Percentiles rank a stretch among this genome's conserved stretches.
These are phyloP conservation scores for Trypanosoma melophagium DNA, from an alignment of 208 protist species.

Conservation along the genomic window DNA sequence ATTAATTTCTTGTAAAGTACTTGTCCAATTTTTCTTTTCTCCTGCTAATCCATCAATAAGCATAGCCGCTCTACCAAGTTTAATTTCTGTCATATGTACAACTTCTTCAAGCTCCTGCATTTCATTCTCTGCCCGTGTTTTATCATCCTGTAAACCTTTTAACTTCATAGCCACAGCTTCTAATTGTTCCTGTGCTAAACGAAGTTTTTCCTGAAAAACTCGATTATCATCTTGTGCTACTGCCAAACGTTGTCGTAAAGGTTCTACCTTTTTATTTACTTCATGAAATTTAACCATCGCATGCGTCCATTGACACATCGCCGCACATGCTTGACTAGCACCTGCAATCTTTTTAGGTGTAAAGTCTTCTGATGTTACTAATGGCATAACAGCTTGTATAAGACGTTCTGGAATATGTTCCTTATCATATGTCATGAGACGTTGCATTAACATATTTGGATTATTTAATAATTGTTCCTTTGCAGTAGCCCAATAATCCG, in stretches of 20 bases:
- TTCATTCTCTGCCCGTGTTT: constrained; percentile 89
- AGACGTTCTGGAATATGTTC: constrained; percentile 95
- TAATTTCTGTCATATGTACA: constrained; percentile 93
- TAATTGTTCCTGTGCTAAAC: constrained; percentile 87
- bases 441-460: constrained; percentile 89
- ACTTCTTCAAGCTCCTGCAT: constrained; percentile 93
- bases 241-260: constrained; percentile 88
- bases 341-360: constrained; percentile 93
- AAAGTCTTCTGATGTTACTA: constrained; percentile 95
- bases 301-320: constrained; percentile 98
- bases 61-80: constrained; percentile 94
- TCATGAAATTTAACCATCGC: constrained; percentile 98
- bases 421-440: constrained; percentile 95
- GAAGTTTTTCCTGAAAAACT: constrained; percentile 88
- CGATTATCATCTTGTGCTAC: constrained; percentile 93
- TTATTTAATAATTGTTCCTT: constrained; percentile 93
- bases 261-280: constrained; percentile 94
- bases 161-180: constrained; percentile 92
- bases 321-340: constrained; percentile 95
- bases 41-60: constrained; percentile 96
- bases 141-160: constrained; percentile 90
- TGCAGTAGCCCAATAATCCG: constrained; percentile 96
- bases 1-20: constrained; percentile 89
- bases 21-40: constrained; percentile 94
- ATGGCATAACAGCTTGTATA: constrained; percentile 92